phyloP scores from a whole-genome alignment of 1,284 basidiomycete species.

The Heterobasidion annosum region DNA sequence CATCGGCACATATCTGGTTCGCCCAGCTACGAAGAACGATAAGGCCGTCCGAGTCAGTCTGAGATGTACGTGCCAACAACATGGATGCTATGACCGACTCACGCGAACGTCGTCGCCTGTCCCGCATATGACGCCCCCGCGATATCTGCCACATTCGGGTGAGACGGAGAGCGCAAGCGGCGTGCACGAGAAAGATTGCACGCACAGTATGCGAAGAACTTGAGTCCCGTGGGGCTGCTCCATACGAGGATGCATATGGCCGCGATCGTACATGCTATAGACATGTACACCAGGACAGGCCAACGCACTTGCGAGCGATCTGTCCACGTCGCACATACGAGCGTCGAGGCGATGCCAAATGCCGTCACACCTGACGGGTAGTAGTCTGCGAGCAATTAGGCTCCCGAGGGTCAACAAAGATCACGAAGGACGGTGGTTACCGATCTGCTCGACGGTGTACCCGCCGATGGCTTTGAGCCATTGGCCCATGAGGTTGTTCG shows the following conservation, averaged over 20 bases:
- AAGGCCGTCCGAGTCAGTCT: not conserved
- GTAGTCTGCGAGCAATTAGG: slow-evolving; percentile 30
- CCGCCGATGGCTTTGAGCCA: slow-evolving; percentile 59
- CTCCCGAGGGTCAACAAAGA: not conserved
- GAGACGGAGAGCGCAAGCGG: not conserved
- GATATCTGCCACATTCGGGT: slow-evolving; percentile 28
- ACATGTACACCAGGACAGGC: slow-evolving; percentile 60
- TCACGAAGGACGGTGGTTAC: slow-evolving; percentile 16
- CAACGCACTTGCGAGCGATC: slow-evolving; percentile 47
- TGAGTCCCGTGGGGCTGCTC: slow-evolving; percentile 44
- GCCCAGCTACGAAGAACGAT: slow-evolving; percentile 27
- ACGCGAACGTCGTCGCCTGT: slow-evolving; percentile 65
- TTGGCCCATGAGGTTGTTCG: slow-evolving; percentile 71
- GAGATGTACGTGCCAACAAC: slow-evolving; percentile 13
- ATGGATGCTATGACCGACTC: not conserved
- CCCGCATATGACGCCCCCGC: slow-evolving; percentile 58
- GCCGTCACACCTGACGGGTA: slow-evolving; percentile 62
- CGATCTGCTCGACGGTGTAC: slow-evolving; percentile 52
- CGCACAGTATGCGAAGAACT: slow-evolving; percentile 63
- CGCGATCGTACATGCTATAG: slow-evolving; percentile 40
- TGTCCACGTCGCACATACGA: slow-evolving; percentile 55
- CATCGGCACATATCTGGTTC: slow-evolving; percentile 62
- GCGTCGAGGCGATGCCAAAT: slow-evolving; percentile 53
- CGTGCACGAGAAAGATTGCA: slow-evolving; percentile 4
- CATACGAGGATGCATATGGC: slow-evolving; percentile 51